Evolutionary conservation across 2,329 filamentous ascomycete species (phyloP), one percentile per base, ranked within the genome.

Genomic region (Madurella fahalii): DNA sequence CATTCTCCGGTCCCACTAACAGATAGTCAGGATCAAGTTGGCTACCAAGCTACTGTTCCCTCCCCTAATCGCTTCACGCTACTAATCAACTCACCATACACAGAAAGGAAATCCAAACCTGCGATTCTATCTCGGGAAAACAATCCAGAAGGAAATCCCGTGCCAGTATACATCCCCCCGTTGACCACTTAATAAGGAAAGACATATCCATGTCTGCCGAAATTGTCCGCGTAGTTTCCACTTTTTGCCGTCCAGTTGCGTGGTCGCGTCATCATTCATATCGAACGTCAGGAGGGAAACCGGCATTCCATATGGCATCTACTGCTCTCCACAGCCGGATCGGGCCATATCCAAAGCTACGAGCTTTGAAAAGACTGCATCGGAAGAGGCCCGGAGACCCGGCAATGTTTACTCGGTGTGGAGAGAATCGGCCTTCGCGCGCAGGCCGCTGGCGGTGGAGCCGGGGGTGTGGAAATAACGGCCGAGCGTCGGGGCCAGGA

Each of bases 401-500:
- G 41, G 45, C 15, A 4, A 42, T 40, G 40, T 49, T 79, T 85
- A 87, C 73, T 87, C 83, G 66, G 77, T 89, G 77, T 87, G 82
- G 64, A 81, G 80, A 68, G 87, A 82, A 68, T 93, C 90, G 72
- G 86, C 90, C 82, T 94, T 90, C 67, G 89, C 87, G 65, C 90
- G 90, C 68, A 96, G 87, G 77, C 90, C 89, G 72, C 90, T 84
- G 66, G 91, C 88, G 67, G 91, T 90, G 59, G 88, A 89, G 68
- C 82, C 82, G 16, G 56, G n/a, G 65, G 72, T 64, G 66, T 78
- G 74, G 82, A 97, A 99, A 85, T 96, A 95, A 75, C 91, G 90
- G 72, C 90, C 83, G 71, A 97, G 87, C 67, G 95, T 84, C 66
- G 94, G 94, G 71, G 89, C 85, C 72, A 99, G 76, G 83, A 97